Base-by-base conservation (phyloP, 202 grass and related monocot species). In the Setaria viridis region DNA sequence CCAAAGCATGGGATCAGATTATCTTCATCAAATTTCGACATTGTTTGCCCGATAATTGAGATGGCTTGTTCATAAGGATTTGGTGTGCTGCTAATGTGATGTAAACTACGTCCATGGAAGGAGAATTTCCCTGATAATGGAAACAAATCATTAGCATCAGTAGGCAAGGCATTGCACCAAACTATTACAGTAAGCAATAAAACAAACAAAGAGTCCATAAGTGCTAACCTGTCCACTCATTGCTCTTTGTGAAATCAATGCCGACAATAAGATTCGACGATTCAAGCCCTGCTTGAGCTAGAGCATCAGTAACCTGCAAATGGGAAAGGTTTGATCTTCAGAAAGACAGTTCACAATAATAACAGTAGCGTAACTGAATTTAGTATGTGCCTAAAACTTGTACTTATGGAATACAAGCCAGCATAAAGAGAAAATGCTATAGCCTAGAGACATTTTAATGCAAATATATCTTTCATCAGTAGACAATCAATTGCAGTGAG, bases 41-140 rank as follows among this genome's bases (percentile, higher is more conserved):
- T 64, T 43, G 94, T 99, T 66, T 62, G 90, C 77, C 94, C 97
- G 72, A 99, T 94, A 67, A 99, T 99, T 3, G 94, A 94, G 68
- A 99, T 99, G 46, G 92, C 97, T 85, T 96, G 91, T 88, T 99
- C 93, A 63, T 99, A 99, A 34, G 93, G 97, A 89, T 99, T 99
- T 73, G 80, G 92, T 29, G 53, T 39, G 80, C 69, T 86, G 80
- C 88, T 76, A 74, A 99, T 87, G 56, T 93, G 85, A 93, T 99
- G 97, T 77, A 99, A 94, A 60, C 94, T 99, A 30, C 82, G 88
- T 15, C 94, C 94, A 47, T 86, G 80, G 84, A 91, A 97, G 39
- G 97, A 97, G 79, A 88, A 72, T 94, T 99, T 99, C 21, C 97
- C 97, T 99, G 89, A 69, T 83, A 62, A 73, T 45, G 25, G 34